Percentiles rank a stretch among this genome's conserved stretches.
Conservation (phyloP, 345 rosid genomes). For the Rhizophora mangle region DNA sequence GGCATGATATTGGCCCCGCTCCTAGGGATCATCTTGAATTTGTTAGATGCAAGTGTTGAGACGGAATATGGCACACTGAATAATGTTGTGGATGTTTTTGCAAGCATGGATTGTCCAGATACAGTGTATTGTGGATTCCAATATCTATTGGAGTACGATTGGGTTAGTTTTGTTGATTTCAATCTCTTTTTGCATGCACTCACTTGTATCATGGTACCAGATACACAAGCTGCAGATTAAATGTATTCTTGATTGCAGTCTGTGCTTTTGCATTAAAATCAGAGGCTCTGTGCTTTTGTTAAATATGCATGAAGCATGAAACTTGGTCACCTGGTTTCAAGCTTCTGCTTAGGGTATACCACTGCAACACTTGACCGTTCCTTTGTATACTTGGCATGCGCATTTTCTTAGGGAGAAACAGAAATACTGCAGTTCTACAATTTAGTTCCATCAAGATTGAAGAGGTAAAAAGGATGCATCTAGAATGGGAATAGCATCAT, state of each 20-base stretch:
- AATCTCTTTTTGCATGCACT: not conserved
- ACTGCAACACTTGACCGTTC: not conserved
- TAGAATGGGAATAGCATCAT: too few relatives aligned
- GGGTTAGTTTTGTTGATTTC: conserved; percentile 49
- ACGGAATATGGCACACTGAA: conserved; percentile 39
- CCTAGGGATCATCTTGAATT: conserved; percentile 84
- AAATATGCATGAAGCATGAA: not conserved
- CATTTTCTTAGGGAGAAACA: not conserved
- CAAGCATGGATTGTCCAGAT: conserved; percentile 80
- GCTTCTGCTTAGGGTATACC: not conserved
- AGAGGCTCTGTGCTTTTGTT: too few relatives aligned
- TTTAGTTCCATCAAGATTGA: too few relatives aligned
- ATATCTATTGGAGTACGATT: conserved; percentile 72
- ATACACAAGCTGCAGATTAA: not conserved
- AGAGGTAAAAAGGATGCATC: too few relatives aligned
- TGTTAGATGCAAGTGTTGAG: conserved; percentile 60
- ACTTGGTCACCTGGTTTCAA: not conserved
- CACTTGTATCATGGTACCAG: not conserved
- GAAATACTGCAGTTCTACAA: too few relatives aligned
- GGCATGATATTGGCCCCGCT: conserved; percentile 84
- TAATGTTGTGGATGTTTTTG: conserved; percentile 68
- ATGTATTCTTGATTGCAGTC: not conserved
- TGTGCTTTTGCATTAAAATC: not conserved
- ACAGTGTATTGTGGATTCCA: conserved; percentile 78
- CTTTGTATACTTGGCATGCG: not conserved